A percentile compares a stretch with the other conserved stretches of the same genome.
Evolutionary conservation across 169 alveolate genomes (phyloP).

Genomic region (Plasmodium fragile): DNA sequence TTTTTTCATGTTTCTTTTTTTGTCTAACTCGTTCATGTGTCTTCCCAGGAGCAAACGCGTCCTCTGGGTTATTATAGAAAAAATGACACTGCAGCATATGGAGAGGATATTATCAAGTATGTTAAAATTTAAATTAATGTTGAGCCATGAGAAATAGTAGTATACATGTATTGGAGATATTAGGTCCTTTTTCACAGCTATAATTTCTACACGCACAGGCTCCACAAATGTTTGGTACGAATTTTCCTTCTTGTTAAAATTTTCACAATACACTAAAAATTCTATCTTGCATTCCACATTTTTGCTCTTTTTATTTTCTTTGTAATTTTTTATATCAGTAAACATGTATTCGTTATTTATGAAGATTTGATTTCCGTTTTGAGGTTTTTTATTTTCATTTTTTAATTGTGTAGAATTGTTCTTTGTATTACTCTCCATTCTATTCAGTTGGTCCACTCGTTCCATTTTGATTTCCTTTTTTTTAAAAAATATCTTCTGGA

Average conservation of each 20-base stretch:
- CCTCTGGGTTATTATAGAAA: constrained; percentile 75
- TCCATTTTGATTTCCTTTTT: constrained; percentile 21
- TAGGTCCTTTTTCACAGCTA: constrained; percentile 40
- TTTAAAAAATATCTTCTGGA: constrained; percentile 24
- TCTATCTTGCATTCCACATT: constrained; percentile 48
- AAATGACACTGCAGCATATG: constrained; percentile 69
- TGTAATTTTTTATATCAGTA: constrained; percentile 40
- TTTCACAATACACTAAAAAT: constrained; percentile 62
- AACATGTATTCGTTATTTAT: constrained; percentile 26
- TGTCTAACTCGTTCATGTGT: constrained; percentile 46
- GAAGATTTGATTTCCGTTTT: constrained; percentile 14
- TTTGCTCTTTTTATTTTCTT: constrained; percentile 48
- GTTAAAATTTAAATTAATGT: constrained; percentile 65
- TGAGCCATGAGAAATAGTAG: constrained; percentile 67
- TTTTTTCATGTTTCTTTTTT: constrained; percentile 14
- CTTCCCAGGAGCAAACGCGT: constrained; percentile 60
- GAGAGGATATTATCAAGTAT: constrained; percentile 56
- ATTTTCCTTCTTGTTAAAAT: constrained; percentile 67
- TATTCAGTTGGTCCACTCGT: not conserved
- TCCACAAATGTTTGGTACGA: constrained; percentile 73
- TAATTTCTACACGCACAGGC: constrained; percentile 62
- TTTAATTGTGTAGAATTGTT: not conserved
- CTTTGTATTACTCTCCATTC: not conserved
- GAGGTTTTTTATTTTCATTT: constrained; percentile 11
- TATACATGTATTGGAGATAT: constrained; percentile 59